Evolutionary conservation across 208 protist species (phyloP).

Genomic region (Trypanosoma cruzi): DNA sequence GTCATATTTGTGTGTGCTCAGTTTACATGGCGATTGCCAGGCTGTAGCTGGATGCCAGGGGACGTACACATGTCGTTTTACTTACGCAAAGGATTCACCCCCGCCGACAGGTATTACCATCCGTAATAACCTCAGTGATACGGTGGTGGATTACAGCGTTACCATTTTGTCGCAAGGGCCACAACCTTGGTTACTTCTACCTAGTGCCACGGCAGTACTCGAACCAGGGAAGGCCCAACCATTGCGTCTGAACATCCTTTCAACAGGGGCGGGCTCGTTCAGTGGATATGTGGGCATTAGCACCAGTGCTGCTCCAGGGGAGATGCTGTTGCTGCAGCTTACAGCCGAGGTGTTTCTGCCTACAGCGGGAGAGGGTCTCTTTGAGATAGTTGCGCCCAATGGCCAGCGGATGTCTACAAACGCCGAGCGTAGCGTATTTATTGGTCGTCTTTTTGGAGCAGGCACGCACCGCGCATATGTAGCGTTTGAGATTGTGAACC

Average conservation of each 20-base stretch:
- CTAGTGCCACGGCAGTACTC: conserved; percentile 42
- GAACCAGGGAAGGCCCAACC: conserved; percentile 66
- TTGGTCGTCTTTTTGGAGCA: conserved; percentile 83
- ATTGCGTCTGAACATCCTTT: conserved; percentile 71
- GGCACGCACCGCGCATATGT: conserved; percentile 54
- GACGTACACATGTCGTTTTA: conserved; percentile 65
- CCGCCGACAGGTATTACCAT: conserved; percentile 72
- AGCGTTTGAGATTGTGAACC: conserved; percentile 81
- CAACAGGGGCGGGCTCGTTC: conserved; percentile 82
- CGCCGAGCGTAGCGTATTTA: conserved; percentile 40
- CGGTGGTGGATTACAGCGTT: conserved; percentile 65
- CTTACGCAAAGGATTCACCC: conserved; percentile 65
- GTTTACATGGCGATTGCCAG: conserved; percentile 64
- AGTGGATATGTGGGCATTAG: conserved; percentile 72
- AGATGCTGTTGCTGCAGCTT: conserved; percentile 78
- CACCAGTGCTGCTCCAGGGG: conserved; percentile 53
- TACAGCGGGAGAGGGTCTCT: conserved; percentile 68
- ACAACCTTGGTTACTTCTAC: conserved; percentile 76
- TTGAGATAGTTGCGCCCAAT: conserved; percentile 70
- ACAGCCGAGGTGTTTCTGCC: conserved; percentile 77
- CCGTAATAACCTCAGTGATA: conserved; percentile 54
- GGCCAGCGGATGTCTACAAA: conserved; percentile 33
- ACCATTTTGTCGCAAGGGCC: conserved; percentile 79
- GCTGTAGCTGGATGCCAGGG: conserved; percentile 43
- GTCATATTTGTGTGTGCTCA: conserved; percentile 38